Base-by-base conservation (phyloP, 2,329 filamentous ascomycete genomes). In the Helotiales sp. region DNA sequence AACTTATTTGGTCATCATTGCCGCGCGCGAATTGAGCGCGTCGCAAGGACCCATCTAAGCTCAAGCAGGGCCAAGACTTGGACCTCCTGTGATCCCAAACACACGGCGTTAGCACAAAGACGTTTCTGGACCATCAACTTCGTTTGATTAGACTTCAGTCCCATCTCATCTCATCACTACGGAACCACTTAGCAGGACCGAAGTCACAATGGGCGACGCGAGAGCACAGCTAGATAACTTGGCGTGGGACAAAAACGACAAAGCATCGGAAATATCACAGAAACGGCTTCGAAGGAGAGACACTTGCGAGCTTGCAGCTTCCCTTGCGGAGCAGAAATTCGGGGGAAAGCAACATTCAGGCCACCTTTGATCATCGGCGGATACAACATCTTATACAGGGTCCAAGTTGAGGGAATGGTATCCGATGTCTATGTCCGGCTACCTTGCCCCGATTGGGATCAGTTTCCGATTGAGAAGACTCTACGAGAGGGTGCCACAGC, bases 231-330 rank as follows among this genome's bases (percentile, higher is more conserved):
- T 63, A 22, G 63, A 67, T 42, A 53, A 63, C 29, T 19, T 63
- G 29, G 63, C 52, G 12, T 67, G 63, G 65, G 63, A 67, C 51
- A 61, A 50, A 36, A 66, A 59, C 34, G 63, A 67, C 30, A 57
- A 63, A 31, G 59, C 38, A 4, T 63, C 51, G 54, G 62, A 62
- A 34, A 29, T 54, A 42, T 52, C 59, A 44, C 52, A 59, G 46
- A 58, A 50, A 55, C 31, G n/a, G 34, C 47, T 67, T 54, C 57
- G 59, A 52, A 29, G 46, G 57, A 27, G 60, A 58, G 55, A 46
- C 51, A 22, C 50, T 65, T 34, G 61, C 44, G n/a, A n/a, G n/a
- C n/a, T n/a, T n/a, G n/a, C n/a, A n/a, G n/a, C n/a, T n/a, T 19
- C n/a, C 17, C 12, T 40, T 19, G 36, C 7, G 3, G 42, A 8